A percentile compares a stretch with the other conserved stretches of the same genome.
phyloP scores from a whole-genome alignment of 805 yeast species.

The Saturnispora halmiae region DNA sequence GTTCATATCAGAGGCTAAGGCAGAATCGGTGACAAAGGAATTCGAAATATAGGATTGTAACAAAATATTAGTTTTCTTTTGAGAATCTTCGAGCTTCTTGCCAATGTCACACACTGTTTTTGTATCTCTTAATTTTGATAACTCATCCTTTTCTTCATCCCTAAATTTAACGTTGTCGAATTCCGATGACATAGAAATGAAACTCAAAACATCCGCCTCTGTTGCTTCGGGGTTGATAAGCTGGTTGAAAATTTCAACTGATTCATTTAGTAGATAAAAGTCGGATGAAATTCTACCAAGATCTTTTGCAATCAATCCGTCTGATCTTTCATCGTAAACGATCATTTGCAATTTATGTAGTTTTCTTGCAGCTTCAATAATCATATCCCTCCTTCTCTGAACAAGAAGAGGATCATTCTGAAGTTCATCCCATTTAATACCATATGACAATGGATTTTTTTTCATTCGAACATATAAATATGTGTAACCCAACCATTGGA shows the following conservation, averaged over 20 bases:
- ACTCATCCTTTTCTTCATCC: conserved; percentile 76
- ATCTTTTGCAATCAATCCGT: conserved; percentile 75
- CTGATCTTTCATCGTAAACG: conserved; percentile 77
- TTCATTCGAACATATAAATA: conserved; percentile 91
- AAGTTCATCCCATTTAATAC: conserved; percentile 79
- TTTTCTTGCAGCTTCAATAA: conserved; percentile 69
- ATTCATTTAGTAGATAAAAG: conserved; percentile 74
- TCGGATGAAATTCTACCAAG: conserved; percentile 93
- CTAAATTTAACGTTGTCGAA: conserved; percentile 85
- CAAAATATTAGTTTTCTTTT: conserved; percentile 79
- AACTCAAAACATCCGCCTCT: conserved; percentile 83
- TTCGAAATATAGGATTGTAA: conserved; percentile 83
- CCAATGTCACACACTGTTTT: conserved; percentile 76
- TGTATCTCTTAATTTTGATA: conserved; percentile 48
- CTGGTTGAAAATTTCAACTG: conserved; percentile 83
- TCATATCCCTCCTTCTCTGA: conserved; percentile 65
- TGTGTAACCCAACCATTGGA: conserved; percentile 97
- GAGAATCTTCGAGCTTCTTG: conserved; percentile 63
- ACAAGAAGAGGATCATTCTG: conserved; percentile 74
- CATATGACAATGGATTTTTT: conserved; percentile 87
- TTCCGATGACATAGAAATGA: conserved; percentile 87
- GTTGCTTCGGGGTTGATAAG: conserved; percentile 77
- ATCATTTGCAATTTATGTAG: conserved; percentile 90
- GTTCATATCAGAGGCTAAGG: conserved; percentile 76
- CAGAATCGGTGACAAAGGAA: conserved; percentile 62